Evolutionary conservation across 1,284 basidiomycete species (phyloP).

Genomic region (Tylopilus sp.): DNA sequence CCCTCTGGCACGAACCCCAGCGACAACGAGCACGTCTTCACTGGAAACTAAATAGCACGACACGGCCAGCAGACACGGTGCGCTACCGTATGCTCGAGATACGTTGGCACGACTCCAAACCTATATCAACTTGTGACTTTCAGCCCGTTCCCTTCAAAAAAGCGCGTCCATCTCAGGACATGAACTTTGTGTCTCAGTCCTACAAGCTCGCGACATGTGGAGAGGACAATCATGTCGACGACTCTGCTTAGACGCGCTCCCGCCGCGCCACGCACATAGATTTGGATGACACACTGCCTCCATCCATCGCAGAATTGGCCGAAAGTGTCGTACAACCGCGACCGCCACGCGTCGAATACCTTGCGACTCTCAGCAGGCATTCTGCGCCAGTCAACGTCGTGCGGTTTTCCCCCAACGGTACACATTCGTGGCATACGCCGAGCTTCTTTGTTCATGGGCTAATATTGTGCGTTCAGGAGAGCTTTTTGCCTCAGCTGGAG

Average conservation of each 20-base stretch:
- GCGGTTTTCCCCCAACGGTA: constrained; percentile 91
- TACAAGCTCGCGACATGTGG: constrained; percentile 94
- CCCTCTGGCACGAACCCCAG: too few species aligned
- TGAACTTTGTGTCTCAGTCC: constrained; percentile 56
- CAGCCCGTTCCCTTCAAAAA: constrained; percentile 77
- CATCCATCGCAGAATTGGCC: constrained; percentile 53
- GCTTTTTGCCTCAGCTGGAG: constrained; percentile 88
- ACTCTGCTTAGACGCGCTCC: constrained; percentile 10
- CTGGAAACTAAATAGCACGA: not conserved
- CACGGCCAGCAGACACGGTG: constrained; percentile 42
- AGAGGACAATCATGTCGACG: constrained; percentile 87
- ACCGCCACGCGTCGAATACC: constrained; percentile 92
- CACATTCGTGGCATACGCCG: constrained; percentile 26
- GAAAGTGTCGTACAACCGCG: constrained; percentile 47
- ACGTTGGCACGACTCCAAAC: constrained; percentile 92
- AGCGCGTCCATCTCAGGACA: constrained; percentile 65
- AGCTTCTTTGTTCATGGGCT: constrained; percentile 1
- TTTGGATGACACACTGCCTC: constrained; percentile 89
- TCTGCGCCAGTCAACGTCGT: constrained; percentile 96
- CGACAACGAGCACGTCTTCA: constrained; percentile 11
- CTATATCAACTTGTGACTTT: constrained; percentile 93
- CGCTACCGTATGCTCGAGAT: constrained; percentile 84
- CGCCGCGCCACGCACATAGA: constrained; percentile 48
- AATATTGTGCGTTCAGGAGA: constrained; percentile 53
- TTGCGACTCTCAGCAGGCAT: constrained; percentile 91